These are phyloP conservation scores for Yamadazyma epiphylla DNA, from an alignment of 1,139 yeast genomes.

Conservation along the genomic window DNA sequence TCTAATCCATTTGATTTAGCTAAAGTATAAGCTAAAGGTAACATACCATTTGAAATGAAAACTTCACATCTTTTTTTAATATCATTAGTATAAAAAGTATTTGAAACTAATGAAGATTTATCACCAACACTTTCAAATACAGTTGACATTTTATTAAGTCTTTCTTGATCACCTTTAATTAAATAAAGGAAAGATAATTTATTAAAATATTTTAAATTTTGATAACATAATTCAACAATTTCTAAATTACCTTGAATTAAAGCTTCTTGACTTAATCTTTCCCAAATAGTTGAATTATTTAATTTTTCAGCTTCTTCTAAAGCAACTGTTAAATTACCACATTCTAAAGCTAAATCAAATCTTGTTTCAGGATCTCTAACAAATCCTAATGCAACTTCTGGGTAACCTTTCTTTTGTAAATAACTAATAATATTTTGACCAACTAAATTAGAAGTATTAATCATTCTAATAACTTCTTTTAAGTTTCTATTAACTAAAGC, in stretches of 20 bases:
- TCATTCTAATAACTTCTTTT: conserved; percentile 86
- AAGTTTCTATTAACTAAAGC: conserved; percentile 88
- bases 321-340: conserved; percentile 88
- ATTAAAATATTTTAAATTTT: conserved; percentile 82
- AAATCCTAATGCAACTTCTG: conserved; percentile 90
- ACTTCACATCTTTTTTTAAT: conserved; percentile 72
- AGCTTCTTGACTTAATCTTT: conserved; percentile 80
- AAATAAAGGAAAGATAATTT: conserved; percentile 86
- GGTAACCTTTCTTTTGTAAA: conserved; percentile 92
- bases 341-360: conserved; percentile 91
- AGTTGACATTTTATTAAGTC: conserved; percentile 77
- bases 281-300: conserved; percentile 72
- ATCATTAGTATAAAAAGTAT: conserved; percentile 74
- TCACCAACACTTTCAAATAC: conserved; percentile 92
- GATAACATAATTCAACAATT: conserved; percentile 83
- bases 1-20: conserved; percentile 85
- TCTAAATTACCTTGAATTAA: conserved; percentile 84
- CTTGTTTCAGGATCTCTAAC: conserved; percentile 96
- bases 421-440: conserved; percentile 97
- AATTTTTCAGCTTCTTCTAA: conserved; percentile 80
- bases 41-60: conserved; percentile 73
- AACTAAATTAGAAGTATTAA: conserved; percentile 83
- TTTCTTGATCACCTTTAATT: conserved; percentile 72
- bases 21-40: conserved; percentile 88
- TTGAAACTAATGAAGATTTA: conserved; percentile 74